These are phyloP conservation scores for Rhodotorula toruloides DNA, from an alignment of 768 basidiomycete genomes.

Conservation along the genomic window DNA sequence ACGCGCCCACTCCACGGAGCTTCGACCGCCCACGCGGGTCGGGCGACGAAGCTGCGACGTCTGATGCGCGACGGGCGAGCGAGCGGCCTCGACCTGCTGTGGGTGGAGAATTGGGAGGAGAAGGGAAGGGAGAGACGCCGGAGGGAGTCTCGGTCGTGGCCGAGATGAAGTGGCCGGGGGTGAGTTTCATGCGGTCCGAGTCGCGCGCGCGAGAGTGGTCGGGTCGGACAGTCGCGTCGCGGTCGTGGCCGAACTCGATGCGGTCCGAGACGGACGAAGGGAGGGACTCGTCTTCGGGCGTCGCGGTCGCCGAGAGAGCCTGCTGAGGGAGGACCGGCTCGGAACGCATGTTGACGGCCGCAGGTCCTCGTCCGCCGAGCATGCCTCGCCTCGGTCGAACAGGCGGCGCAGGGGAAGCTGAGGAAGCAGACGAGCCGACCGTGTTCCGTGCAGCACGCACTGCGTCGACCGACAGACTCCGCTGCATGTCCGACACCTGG, in stretches of 20 bases:
- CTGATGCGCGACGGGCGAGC: constrained; percentile 3
- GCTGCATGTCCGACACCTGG: background rate
- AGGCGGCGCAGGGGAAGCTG: constrained; percentile 1
- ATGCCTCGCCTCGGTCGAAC: constrained; percentile 12
- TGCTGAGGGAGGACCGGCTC: constrained; percentile 17
- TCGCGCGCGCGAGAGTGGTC: background rate
- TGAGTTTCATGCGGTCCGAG: background rate
- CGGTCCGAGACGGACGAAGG: background rate
- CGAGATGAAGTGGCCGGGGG: constrained; percentile 29
- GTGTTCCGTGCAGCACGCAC: background rate
- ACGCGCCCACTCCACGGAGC: constrained; percentile 10
- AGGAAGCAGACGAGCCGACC: background rate
- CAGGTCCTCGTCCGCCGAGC: constrained; percentile 12
- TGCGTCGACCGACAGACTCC: constrained; percentile 25
- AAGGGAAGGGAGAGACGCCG: constrained; percentile 20
- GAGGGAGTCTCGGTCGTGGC: constrained; percentile 25
- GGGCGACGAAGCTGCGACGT: background rate
- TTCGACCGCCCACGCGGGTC: constrained; percentile 16
- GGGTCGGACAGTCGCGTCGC: constrained; percentile 28
- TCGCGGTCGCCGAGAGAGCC: constrained; percentile 2
- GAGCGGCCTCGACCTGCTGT: constrained; percentile 31
- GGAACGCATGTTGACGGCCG: background rate
- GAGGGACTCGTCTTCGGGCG: background rate
- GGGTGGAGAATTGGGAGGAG: constrained; percentile 27
- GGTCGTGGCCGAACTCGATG: constrained; percentile 4